A percentile compares a stretch with the other conserved stretches of the same genome.
These are phyloP conservation scores for Trametes villosa DNA, from an alignment of 768 basidiomycete species.

Conservation along the genomic window DNA sequence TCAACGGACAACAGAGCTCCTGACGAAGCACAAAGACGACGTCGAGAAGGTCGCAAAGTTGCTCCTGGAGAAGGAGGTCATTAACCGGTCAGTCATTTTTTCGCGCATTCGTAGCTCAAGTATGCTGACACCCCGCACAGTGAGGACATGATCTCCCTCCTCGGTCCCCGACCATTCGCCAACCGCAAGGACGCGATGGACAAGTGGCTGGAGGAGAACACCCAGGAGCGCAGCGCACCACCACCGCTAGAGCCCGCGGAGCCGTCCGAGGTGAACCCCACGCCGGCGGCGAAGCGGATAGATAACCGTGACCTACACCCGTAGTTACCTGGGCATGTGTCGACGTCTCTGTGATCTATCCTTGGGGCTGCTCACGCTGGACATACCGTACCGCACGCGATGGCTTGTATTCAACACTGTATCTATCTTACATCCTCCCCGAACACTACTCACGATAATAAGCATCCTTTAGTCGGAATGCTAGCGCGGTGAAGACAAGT, in stretches of 20 bases:
- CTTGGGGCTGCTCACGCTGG: constrained; percentile 21
- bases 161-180: constrained; percentile 83
- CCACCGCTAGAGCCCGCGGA: constrained; percentile 56
- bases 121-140: constrained; percentile 41
- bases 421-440: constrained; percentile 21
- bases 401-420: constrained; percentile 25
- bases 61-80: constrained; percentile 93
- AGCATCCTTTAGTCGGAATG: not conserved
- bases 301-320: constrained; percentile 18
- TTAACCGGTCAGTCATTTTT: constrained; percentile 70
- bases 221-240: constrained; percentile 61
- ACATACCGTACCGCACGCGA: constrained; percentile 22
- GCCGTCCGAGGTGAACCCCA: constrained; percentile 43
- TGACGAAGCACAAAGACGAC: constrained; percentile 80
- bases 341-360: constrained; percentile 20
- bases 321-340: constrained; percentile 1
- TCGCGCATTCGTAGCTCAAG: not conserved
- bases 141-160: constrained; percentile 84
- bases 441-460: constrained; percentile 24
- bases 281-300: constrained; percentile 51
- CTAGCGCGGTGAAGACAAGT: not conserved
- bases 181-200: constrained; percentile 91
- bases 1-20: constrained; percentile 76
- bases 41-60: constrained; percentile 94
- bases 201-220: constrained; percentile 90